These are phyloP conservation scores for Cutaneotrichosporon cavernicola DNA, from an alignment of 1,284 basidiomycete species.

Conservation along the genomic window DNA sequence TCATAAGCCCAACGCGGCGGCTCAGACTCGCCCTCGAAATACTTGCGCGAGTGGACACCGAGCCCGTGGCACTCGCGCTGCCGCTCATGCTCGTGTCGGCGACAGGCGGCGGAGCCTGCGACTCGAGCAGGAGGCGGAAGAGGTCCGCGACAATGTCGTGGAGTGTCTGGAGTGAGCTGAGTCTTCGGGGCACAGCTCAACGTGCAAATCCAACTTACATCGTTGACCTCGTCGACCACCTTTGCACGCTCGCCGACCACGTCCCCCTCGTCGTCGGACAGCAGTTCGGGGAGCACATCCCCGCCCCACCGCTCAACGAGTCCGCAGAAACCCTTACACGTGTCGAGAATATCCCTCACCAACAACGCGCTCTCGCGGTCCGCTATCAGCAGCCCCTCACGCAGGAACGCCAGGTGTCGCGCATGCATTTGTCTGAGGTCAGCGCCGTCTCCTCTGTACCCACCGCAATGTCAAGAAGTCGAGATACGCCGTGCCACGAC, in stretches of 20 bases:
- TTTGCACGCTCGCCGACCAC: slow-evolving; percentile 52
- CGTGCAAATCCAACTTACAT: slow-evolving; percentile 56
- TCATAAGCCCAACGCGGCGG: slow-evolving; percentile 7
- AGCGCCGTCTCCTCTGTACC: slow-evolving; percentile 13
- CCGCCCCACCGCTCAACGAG: slow-evolving; percentile 89
- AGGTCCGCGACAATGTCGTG: slow-evolving; percentile 75
- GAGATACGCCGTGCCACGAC: slow-evolving; percentile 51
- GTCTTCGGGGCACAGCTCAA: neutral
- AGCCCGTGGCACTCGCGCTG: slow-evolving; percentile 1
- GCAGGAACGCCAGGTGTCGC: slow-evolving; percentile 73
- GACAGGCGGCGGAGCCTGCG: slow-evolving; percentile 59
- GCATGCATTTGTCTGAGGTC: slow-evolving; percentile 62
- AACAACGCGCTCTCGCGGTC: slow-evolving; percentile 65
- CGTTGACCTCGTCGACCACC: slow-evolving; percentile 67
- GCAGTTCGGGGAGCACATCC: slow-evolving; percentile 75
- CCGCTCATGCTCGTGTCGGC: slow-evolving; percentile 22
- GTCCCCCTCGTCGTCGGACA: slow-evolving; percentile 67
- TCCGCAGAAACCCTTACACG: slow-evolving; percentile 77
- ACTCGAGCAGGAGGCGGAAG: slow-evolving; percentile 63
- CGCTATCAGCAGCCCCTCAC: slow-evolving; percentile 74
- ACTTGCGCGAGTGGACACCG: slow-evolving; percentile 5
- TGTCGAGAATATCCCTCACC: slow-evolving; percentile 70
- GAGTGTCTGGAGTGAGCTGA: slow-evolving; percentile 54
- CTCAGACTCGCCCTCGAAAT: slow-evolving; percentile 25
- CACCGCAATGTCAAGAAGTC: slow-evolving; percentile 81